Evolutionary conservation across 352 stramenopile genomes (phyloP).

Genomic region (Pythium scleroteichum): DNA sequence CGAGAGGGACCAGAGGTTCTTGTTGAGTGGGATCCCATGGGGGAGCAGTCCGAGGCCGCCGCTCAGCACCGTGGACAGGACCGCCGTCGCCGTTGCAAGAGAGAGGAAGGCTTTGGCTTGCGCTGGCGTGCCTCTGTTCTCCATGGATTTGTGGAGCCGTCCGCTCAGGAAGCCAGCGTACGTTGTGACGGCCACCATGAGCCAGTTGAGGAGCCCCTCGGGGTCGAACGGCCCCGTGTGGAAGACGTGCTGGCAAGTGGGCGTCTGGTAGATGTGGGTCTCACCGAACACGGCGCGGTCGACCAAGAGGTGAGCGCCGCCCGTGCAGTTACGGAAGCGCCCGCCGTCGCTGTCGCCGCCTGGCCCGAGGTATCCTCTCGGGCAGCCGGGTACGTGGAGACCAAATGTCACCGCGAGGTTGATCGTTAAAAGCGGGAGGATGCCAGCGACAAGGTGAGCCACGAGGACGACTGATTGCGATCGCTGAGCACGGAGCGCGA

Average conservation of each 20-base stretch:
- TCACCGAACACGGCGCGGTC: conserved; percentile 62
- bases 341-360: conserved; percentile 52
- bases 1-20: conserved; percentile 83
- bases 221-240: conserved; percentile 69
- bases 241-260: conserved; percentile 61
- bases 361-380: conserved; percentile 71
- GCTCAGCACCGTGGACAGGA: conserved; percentile 1
- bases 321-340: conserved; percentile 63
- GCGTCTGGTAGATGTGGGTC: conserved; percentile 60
- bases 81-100: not conserved
- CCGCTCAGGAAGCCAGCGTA: conserved; percentile 69
- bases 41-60: conserved; percentile 18
- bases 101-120: not conserved
- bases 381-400: conserved; percentile 63
- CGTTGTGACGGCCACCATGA: conserved; percentile 58
- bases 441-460: conserved; percentile 31
- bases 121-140: not conserved
- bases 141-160: conserved; percentile 28
- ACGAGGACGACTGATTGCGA: conserved; percentile 4
- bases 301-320: conserved; percentile 73
- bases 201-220: conserved; percentile 77
- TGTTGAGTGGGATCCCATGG: conserved; percentile 73
- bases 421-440: conserved; percentile 36
- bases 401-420: conserved; percentile 62
- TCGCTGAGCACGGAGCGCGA: not conserved